These are phyloP conservation scores for Oryza coarctata DNA, from an alignment of 176 grass and related monocot genomes.

Conservation along the genomic window DNA sequence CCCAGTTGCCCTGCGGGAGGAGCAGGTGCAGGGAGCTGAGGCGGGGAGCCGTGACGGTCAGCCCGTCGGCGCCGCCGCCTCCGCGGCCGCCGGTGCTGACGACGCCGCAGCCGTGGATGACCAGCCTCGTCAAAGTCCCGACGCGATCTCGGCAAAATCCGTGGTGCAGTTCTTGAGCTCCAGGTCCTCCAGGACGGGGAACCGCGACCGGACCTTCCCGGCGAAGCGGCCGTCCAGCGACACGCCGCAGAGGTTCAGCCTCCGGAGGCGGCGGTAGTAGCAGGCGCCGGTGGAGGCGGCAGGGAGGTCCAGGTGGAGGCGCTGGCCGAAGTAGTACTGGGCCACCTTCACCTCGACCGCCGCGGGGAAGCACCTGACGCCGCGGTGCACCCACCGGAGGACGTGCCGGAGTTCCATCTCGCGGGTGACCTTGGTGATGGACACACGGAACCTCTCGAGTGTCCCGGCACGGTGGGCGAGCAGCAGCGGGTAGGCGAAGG, in stretches of 20 bases:
- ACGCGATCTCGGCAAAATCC: not conserved
- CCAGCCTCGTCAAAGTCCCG: not conserved
- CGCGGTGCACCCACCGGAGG: not conserved
- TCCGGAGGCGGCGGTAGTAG: not conserved
- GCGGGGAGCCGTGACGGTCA: not conserved
- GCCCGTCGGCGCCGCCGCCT: not conserved
- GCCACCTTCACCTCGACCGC: not conserved
- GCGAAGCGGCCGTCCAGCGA: not conserved
- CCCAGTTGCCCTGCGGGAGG: not conserved
- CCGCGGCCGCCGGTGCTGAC: not conserved
- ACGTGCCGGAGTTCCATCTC: not conserved
- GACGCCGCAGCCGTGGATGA: not conserved
- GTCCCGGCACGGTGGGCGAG: not conserved
- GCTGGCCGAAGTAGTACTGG: too few relatives aligned
- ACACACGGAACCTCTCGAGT: not conserved
- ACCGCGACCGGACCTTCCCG: not conserved
- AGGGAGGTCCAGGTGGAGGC: too few relatives aligned
- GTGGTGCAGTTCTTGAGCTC: not conserved
- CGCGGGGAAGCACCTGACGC: not conserved
- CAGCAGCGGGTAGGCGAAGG: not conserved
- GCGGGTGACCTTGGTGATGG: not conserved
- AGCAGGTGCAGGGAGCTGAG: not conserved
- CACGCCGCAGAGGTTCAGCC: not conserved
- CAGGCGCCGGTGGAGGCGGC: too few relatives aligned
- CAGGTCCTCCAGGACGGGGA: not conserved